Conservation (phyloP, 23 red algal genomes). For the Gracilaria caudata region DNA sequence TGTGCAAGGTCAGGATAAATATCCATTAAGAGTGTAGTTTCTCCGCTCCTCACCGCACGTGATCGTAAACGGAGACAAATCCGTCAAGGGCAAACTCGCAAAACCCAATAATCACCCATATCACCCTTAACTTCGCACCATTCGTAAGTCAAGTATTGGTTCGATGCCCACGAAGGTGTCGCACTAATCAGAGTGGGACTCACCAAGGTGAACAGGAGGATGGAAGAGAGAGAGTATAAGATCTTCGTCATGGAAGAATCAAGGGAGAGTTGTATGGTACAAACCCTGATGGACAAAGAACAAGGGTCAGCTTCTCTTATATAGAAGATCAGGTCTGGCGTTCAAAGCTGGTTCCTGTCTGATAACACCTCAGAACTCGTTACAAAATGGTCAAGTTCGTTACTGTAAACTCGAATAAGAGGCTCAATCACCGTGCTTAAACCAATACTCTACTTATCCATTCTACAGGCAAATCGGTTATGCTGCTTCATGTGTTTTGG, state of each 20-base stretch:
- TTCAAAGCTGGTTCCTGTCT: neutral
- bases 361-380: neutral
- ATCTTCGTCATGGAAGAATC: neutral
- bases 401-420: neutral
- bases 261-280: neutral
- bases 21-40: constrained; percentile 4
- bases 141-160: constrained; percentile 14
- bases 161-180: neutral
- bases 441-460: neutral
- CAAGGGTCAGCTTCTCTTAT: neutral
- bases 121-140: constrained; percentile 23
- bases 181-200: neutral
- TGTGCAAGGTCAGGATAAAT: neutral
- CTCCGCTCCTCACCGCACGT: neutral
- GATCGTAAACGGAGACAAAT: neutral
- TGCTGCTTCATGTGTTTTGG: neutral
- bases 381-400: neutral
- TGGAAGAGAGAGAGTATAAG: neutral
- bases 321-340: neutral
- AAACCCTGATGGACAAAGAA: neutral
- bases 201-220: neutral
- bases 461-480: neutral
- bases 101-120: neutral
- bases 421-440: neutral
- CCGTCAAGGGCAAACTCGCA: neutral